Percentiles rank a stretch among this genome's conserved stretches.
Evolutionary conservation across 2,329 filamentous ascomycete species (phyloP).

Genomic region (Myriosclerotinia duriaeana): DNA sequence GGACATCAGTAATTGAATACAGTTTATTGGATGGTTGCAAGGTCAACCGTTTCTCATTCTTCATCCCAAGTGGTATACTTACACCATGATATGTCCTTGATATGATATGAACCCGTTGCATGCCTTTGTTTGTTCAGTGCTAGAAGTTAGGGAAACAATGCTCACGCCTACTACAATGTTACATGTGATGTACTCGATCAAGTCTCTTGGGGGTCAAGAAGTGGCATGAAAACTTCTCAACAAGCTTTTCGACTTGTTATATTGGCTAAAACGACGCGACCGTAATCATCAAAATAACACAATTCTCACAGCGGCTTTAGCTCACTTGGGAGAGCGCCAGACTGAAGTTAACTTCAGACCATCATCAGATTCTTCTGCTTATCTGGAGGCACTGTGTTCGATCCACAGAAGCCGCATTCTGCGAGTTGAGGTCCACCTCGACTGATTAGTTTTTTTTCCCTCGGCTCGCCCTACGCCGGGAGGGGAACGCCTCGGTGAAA

Average conservation of each 20-base stretch:
- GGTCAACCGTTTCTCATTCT: not conserved
- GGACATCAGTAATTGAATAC: not conserved
- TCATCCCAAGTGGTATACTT: slow-evolving; percentile 4
- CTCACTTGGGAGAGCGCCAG: slow-evolving; percentile 26
- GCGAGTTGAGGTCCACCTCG: slow-evolving; percentile 5
- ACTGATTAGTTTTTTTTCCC: not conserved
- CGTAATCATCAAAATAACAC: not conserved
- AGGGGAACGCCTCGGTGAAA: not conserved
- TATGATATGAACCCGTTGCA: not conserved
- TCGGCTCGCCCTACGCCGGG: not conserved
- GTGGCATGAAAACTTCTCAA: not conserved
- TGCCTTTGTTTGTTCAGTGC: not conserved
- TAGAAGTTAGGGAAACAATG: not conserved
- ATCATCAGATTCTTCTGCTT: not conserved
- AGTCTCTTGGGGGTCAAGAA: not conserved
- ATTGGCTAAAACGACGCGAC: accelerated
- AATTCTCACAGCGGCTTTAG: slow-evolving; percentile 22
- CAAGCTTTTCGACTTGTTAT: not conserved
- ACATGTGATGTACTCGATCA: too few relatives aligned
- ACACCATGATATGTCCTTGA: not conserved
- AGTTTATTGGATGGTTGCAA: slow-evolving; percentile 4
- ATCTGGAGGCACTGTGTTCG: slow-evolving; percentile 26
- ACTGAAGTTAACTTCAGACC: slow-evolving; percentile 25
- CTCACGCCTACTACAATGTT: not conserved
- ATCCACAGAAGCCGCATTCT: slow-evolving; percentile 26